phyloP scores from a whole-genome alignment of 257 asterid genomes.

The Lavandula angustifolia region DNA sequence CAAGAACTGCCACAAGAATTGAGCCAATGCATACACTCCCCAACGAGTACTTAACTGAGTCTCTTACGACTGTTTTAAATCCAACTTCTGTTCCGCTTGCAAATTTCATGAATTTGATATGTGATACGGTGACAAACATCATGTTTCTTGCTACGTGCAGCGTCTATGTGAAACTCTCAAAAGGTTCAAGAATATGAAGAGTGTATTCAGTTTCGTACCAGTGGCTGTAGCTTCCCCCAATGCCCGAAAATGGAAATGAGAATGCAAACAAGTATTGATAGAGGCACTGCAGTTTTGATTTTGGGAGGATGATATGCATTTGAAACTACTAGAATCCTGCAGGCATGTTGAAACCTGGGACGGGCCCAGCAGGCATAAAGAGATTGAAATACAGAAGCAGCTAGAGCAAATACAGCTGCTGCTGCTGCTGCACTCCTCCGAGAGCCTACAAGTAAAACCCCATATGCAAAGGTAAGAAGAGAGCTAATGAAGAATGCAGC shows the following conservation, averaged over 20 bases:
- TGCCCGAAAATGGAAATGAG: slow-evolving; percentile 43
- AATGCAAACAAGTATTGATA: slow-evolving; percentile 33
- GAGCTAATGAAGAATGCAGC: slow-evolving; percentile 54
- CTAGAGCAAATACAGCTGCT: slow-evolving; percentile 37
- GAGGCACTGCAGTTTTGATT: slow-evolving; percentile 27
- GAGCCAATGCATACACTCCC: slow-evolving; percentile 55
- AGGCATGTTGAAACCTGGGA: slow-evolving; percentile 44
- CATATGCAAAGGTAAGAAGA: slow-evolving; percentile 41
- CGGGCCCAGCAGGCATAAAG: slow-evolving; percentile 53
- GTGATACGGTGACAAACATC: slow-evolving; percentile 44
- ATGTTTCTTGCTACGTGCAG: slow-evolving; percentile 44
- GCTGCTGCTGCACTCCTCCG: slow-evolving; percentile 44
- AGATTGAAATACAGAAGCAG: slow-evolving; percentile 40
- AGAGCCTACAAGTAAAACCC: slow-evolving; percentile 48
- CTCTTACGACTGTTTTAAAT: slow-evolving; percentile 25
- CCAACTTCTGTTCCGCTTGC: slow-evolving; percentile 41
- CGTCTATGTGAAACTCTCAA: slow-evolving; percentile 51
- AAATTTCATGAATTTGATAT: slow-evolving; percentile 46
- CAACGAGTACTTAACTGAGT: slow-evolving; percentile 34
- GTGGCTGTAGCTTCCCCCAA: slow-evolving; percentile 47
- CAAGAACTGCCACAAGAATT: slow-evolving; percentile 42
- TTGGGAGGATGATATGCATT: slow-evolving; percentile 37
- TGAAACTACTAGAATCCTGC: slow-evolving; percentile 34
- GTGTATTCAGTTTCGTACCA: slow-evolving; percentile 31
- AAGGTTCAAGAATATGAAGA: slow-evolving; percentile 44